Base-by-base conservation (phyloP, 1,139 yeast species). In the Debaryomyces sp. region DNA sequence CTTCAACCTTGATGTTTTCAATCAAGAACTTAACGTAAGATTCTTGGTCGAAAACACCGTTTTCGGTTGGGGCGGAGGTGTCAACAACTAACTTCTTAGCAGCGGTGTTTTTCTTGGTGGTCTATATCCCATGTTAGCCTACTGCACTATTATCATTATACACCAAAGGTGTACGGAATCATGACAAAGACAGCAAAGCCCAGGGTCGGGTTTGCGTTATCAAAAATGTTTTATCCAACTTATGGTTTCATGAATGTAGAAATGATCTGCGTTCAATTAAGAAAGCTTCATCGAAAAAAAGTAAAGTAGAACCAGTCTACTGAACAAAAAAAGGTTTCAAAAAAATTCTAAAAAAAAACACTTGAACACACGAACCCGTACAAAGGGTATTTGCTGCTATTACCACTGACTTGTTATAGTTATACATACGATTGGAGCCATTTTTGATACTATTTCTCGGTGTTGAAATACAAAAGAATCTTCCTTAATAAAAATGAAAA, bases 1-100 rank as follows among this genome's bases (percentile, higher is more conserved):
- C 92, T 61, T 94, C 99, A 71, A 95, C 94, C 87, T 95, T 95
- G 89, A 95, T 92, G 89, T 90, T 97, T 82, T 94, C 99, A 75
- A 87, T 85, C 78, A 95, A 86, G 92, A 87, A 95, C 85, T 94
- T 92, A 72, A 90, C 96, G 85, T 92, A 90, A 70, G 96, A 87
- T 75, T 95, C 89, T 79, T 95, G 95, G 87, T 94, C 98, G 71
- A 91, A 89, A 72, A 91, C 96, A 81, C 94, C 97, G 79, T 89
- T 89, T 77, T 90, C 96, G 69, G 92, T 89, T 84, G 97, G 97
- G 70, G 96, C 97, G 60, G 96, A 84, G 75, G 90, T 91, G 84
- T 92, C 98, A 75, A 94, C 95, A 73, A 89, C 89, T 82, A 87
- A 91, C 81, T 90, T 89, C 85, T 87, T 89, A 73, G 90, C 86